Percentiles rank a stretch among this genome's conserved stretches.
These are phyloP conservation scores for Pleoardoris graminearum DNA, from an alignment of 2,329 filamentous ascomycete genomes.

Conservation along the genomic window DNA sequence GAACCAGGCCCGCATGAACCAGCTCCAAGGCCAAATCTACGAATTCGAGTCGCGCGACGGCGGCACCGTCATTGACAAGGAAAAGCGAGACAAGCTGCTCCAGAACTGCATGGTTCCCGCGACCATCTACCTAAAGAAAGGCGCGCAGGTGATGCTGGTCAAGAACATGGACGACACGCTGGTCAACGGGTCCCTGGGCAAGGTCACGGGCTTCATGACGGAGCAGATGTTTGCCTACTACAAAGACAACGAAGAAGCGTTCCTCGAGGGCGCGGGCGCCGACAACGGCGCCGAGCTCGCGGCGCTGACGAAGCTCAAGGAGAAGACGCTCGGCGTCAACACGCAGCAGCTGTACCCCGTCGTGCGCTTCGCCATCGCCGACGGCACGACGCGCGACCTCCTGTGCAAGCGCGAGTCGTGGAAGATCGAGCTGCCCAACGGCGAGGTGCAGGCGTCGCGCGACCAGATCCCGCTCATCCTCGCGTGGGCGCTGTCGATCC, in stretches of 20 bases:
- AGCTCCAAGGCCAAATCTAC: conserved; percentile 68
- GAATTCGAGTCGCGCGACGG: conserved; percentile 75
- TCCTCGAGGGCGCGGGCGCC: conserved; percentile 54
- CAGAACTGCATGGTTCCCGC: conserved; percentile 92
- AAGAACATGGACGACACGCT: conserved; percentile 95
- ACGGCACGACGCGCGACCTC: conserved; percentile 75
- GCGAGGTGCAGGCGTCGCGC: conserved; percentile 87
- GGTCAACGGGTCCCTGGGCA: conserved; percentile 92
- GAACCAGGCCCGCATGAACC: conserved; percentile 73
- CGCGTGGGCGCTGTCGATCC: conserved; percentile 95
- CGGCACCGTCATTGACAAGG: conserved; percentile 67
- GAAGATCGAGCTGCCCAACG: conserved; percentile 96
- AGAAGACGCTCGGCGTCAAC: conserved; percentile 53
- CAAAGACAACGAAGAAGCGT: conserved; percentile 60
- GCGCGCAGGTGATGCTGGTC: conserved; percentile 98
- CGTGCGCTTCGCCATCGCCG: conserved; percentile 78
- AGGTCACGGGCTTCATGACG: conserved; percentile 79
- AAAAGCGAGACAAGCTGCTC: conserved; percentile 74
- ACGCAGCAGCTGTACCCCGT: conserved; percentile 71
- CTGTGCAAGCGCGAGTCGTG: conserved; percentile 86
- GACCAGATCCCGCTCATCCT: conserved; percentile 79
- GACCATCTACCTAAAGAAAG: conserved; percentile 78
- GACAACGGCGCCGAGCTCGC: conserved; percentile 45
- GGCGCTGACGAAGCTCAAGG: conserved; percentile 54
- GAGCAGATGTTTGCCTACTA: conserved; percentile 64